Evolutionary conservation across 345 rosid species (phyloP).

Genomic region (thale cress (Arabidopsis thaliana)): DNA sequence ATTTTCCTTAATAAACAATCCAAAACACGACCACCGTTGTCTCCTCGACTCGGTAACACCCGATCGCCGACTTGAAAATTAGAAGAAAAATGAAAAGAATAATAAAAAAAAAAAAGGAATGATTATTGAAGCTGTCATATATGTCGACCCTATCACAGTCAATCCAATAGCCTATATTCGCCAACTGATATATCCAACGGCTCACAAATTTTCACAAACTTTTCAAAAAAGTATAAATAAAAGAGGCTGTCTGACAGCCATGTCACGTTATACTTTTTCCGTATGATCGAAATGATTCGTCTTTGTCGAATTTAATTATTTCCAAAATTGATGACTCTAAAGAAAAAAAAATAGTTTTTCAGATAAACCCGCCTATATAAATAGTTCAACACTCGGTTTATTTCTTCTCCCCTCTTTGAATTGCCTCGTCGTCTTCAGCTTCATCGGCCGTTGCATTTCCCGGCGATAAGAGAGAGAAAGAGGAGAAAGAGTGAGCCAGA

Average conservation of each 20-base stretch:
- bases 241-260: constrained; percentile 48
- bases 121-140: constrained; percentile 11
- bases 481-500: constrained; percentile 7
- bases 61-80: not conserved
- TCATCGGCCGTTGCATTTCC: not conserved
- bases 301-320: not conserved
- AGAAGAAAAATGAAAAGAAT: no score
- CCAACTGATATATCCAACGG: constrained; percentile 3
- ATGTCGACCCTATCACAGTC: not conserved
- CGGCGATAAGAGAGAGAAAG: constrained; percentile 2
- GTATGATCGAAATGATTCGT: constrained; percentile 55
- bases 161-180: not conserved
- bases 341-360: constrained; percentile 38
- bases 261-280: constrained; percentile 60
- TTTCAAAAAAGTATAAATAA: not conserved
- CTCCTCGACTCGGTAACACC: not conserved
- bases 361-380: constrained; percentile 38
- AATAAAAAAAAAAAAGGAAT: not conserved
- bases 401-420: not conserved
- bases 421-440: constrained; percentile 24
- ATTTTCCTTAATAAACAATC: not conserved
- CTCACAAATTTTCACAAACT: not conserved
- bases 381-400: not conserved
- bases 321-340: not conserved
- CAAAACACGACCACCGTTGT: constrained; percentile 7